Conservation (phyloP, 805 yeast genomes). For the Ogataea angusta region DNA sequence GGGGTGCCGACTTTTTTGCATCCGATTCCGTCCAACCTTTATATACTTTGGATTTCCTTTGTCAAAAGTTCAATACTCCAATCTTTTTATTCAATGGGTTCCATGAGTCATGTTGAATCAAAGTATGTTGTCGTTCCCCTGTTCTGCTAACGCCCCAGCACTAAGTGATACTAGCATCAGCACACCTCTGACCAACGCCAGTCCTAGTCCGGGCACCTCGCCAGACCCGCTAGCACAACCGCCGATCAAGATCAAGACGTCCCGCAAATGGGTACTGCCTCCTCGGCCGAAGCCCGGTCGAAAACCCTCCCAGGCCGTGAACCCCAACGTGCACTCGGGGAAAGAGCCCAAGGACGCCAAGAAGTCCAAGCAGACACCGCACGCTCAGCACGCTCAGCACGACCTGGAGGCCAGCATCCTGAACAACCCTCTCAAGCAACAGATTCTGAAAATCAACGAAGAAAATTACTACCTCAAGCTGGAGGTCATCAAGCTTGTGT, state of each 20-base stretch:
- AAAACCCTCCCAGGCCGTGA: constrained; percentile 38
- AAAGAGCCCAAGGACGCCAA: constrained; percentile 9
- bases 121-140: constrained; percentile 3
- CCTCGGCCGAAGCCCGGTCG: constrained; percentile 79
- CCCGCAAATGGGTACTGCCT: constrained; percentile 80
- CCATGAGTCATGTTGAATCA: constrained; percentile 9
- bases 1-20: constrained; percentile 7
- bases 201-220: constrained; percentile 14
- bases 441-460: constrained; percentile 41
- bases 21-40: constrained; percentile 11
- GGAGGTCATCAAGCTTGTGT: constrained; percentile 43
- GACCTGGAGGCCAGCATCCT: constrained; percentile 19
- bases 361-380: constrained; percentile 12
- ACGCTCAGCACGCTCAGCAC: constrained; percentile 3
- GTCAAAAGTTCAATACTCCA: not conserved
- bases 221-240: constrained; percentile 10
- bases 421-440: constrained; percentile 36
- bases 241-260: constrained; percentile 46
- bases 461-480: constrained; percentile 43
- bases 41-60: constrained; percentile 10
- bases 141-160: constrained; percentile 4
- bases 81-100: constrained; percentile 6
- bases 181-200: constrained; percentile 10
- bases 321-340: not conserved
- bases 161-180: constrained; percentile 8